These are phyloP conservation scores for Rubia yunnanensis DNA, from an alignment of 257 asterid species.

Conservation along the genomic window DNA sequence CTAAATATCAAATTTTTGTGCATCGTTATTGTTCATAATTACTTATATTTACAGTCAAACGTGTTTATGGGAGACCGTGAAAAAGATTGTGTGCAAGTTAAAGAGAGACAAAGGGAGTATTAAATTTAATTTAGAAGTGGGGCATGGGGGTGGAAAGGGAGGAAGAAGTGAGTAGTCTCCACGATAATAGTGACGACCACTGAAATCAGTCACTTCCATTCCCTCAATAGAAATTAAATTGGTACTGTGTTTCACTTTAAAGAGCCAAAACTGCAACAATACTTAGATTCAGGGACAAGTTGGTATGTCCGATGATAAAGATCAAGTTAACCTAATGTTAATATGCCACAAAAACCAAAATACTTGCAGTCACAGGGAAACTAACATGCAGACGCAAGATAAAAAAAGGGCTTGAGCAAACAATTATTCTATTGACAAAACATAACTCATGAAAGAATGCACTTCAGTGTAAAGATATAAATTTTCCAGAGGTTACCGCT, in stretches of 20 bases:
- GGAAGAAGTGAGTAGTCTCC: too few relatives aligned
- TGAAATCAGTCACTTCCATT: neutral
- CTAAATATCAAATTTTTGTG: too few relatives aligned
- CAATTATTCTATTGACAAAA: slow-evolving; percentile 1
- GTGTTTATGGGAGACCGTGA: too few relatives aligned
- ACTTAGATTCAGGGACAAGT: neutral
- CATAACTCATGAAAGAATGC: slow-evolving; percentile 5
- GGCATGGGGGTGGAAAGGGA: too few relatives aligned
- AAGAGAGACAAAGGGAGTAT: too few relatives aligned
- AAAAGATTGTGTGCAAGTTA: too few relatives aligned
- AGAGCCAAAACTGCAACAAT: neutral
- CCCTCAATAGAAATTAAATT: neutral
- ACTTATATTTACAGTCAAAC: too few relatives aligned
- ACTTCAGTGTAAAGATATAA: neutral
- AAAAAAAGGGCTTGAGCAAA: slow-evolving; percentile 9
- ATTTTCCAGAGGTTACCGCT: slow-evolving; percentile 40
- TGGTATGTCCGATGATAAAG: neutral
- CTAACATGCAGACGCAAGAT: neutral
- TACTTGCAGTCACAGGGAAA: neutral
- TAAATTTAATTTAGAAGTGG: neutral
- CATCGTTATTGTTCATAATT: too few relatives aligned
- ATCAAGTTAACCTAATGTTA: neutral
- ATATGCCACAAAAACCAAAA: neutral
- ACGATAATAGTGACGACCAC: too few relatives aligned
- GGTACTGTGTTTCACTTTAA: neutral